phyloP scores from a whole-genome alignment of 345 rosid species.

The Passiflora organensis region DNA sequence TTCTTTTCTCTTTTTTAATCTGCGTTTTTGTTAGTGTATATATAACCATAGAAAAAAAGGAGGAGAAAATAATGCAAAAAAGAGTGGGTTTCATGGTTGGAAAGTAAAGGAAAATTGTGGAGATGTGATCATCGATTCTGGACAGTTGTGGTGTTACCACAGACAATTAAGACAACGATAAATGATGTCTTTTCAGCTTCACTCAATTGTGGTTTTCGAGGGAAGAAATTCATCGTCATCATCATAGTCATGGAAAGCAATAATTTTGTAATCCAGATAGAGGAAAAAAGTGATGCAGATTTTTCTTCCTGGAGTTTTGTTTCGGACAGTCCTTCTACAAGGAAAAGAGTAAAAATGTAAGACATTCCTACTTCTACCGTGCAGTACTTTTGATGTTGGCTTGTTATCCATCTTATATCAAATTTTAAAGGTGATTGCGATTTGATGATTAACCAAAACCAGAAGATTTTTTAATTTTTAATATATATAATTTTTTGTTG shows the following conservation, averaged over 20 bases:
- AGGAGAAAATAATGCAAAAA: conserved; percentile 12
- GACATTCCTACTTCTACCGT: conserved; percentile 14
- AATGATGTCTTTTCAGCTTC: too few species aligned
- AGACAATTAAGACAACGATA: too few species aligned
- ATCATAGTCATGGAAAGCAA: conserved; percentile 10
- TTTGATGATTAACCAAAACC: conserved; percentile 9
- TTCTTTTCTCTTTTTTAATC: not conserved
- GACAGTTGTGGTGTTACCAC: not conserved
- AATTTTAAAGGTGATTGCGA: conserved; percentile 16
- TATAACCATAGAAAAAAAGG: conserved; percentile 18
- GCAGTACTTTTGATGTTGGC: conserved; percentile 10
- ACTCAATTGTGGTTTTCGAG: too few species aligned
- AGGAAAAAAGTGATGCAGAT: not conserved
- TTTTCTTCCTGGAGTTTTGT: not conserved
- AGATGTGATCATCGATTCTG: not conserved
- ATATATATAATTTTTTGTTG: too few species aligned
- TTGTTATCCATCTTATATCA: not conserved
- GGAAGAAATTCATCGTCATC: too few species aligned
- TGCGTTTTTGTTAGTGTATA: conserved; percentile 11
- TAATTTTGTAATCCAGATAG: conserved; percentile 8
- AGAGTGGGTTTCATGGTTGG: not conserved
- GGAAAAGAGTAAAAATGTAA: not conserved
- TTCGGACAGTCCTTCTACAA: not conserved
- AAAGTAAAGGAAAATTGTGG: conserved; percentile 4
- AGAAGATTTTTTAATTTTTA: not conserved